Evolutionary conservation across 495 filamentous ascomycete species (phyloP), one percentile per base, ranked within the genome.

Genomic region (Lepraria neglecta): DNA sequence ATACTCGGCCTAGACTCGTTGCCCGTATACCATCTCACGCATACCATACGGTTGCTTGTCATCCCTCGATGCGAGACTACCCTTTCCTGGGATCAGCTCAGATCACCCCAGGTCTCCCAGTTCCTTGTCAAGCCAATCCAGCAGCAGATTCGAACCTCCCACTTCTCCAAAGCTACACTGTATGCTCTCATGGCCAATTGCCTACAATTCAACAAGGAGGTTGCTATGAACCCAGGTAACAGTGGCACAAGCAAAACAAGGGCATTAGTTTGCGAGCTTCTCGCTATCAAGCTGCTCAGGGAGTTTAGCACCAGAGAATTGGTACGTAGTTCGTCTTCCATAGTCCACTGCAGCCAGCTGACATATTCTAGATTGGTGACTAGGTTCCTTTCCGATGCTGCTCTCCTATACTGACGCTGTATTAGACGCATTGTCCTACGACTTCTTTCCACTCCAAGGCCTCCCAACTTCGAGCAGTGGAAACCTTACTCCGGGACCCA

Each of bases 131-230:
- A 96, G 76, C 92, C 92, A 3, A 85, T 88, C 42, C 90, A 91
- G 71, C 88, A 91, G 64, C 87, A 91, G 66, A 89, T 95, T 43
- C 82, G 84, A 57, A 79, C 78, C 27, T 83, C 86, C 21, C 88
- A 95, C 72, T 90, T 95, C 65, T 90, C 87, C 15, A 84, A 87
- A 45, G 92, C 87, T 12, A 94, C 90, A 3, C 70, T 96, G 40
- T 97, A 95, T 74, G 89, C 90, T 4, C 73, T 97, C 63, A 85
- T 96, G 81, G 90, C 90, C 27, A 97, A 97, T 69, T 92, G 89
- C 65, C 77, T 96, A 38, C 92, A 96, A 72, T 97, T 96, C 74
- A 79, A 82, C 64, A 95, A 94, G 72, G 92, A 97, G 71, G 81
- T 83, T 19, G 85, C 91, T 45, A 63, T 84, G 56, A 87, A 91